Evolutionary conservation across 805 yeast species (phyloP).

Genomic region (Starmerella riodocensis): DNA sequence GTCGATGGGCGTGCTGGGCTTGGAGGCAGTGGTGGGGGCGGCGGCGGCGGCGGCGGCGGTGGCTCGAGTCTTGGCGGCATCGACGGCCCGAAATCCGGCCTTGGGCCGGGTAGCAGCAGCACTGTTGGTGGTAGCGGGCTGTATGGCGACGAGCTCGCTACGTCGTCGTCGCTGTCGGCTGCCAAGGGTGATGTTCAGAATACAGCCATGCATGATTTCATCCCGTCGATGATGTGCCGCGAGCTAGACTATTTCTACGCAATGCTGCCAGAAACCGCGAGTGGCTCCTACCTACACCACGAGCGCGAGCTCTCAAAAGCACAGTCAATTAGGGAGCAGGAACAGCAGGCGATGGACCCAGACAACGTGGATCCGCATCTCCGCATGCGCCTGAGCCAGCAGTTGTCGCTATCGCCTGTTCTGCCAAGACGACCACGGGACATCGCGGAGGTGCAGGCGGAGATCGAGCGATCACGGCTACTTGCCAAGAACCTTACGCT

Average conservation of each 20-base stretch:
- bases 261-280: slow-evolving; percentile 12
- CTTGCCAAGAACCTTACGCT: not conserved
- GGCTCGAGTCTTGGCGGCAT: too few species aligned
- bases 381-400: slow-evolving; percentile 15
- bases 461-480: slow-evolving; percentile 7
- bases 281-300: slow-evolving; percentile 5
- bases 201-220: slow-evolving; percentile 16
- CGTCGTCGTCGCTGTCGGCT: not conserved
- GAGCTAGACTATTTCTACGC: slow-evolving; percentile 20
- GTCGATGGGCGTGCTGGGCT: too few species aligned
- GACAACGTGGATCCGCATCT: slow-evolving; percentile 18
- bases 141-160: not conserved
- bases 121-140: not conserved
- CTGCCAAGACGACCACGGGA: slow-evolving; percentile 17
- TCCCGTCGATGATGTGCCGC: slow-evolving; percentile 16
- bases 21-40: too few species aligned
- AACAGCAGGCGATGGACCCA: slow-evolving; percentile 16
- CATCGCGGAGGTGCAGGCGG: slow-evolving; percentile 17
- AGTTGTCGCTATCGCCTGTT: slow-evolving; percentile 8
- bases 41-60: too few species aligned
- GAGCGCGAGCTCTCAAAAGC: slow-evolving; percentile 11
- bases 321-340: slow-evolving; percentile 16
- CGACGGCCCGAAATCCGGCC: not conserved
- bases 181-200: not conserved
- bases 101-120: not conserved